phyloP scores from a whole-genome alignment of 1,284 basidiomycete genomes.

The Apiotrichum brassicae region DNA sequence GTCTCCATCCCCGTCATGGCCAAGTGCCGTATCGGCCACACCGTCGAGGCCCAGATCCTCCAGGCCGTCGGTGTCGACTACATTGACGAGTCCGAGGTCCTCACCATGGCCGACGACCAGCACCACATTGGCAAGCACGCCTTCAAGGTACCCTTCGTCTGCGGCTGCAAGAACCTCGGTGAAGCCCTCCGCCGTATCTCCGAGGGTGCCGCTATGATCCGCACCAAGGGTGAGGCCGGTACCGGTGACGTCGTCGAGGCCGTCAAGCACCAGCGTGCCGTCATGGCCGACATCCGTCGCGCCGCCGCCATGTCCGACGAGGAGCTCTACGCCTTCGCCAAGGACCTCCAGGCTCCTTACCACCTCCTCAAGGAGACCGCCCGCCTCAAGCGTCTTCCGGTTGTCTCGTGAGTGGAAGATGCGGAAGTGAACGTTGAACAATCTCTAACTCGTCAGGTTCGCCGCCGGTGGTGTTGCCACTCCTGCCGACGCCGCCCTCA shows the following conservation, averaged over 20 bases:
- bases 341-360: slow-evolving; percentile 89
- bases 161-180: slow-evolving; percentile 56
- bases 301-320: slow-evolving; percentile 86
- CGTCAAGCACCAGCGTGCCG: slow-evolving; percentile 81
- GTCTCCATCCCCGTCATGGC: slow-evolving; percentile 71
- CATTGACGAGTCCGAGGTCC: slow-evolving; percentile 94
- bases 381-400: slow-evolving; percentile 83
- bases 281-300: slow-evolving; percentile 77
- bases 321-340: slow-evolving; percentile 90
- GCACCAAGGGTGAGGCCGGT: slow-evolving; percentile 95
- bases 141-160: slow-evolving; percentile 70
- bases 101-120: slow-evolving; percentile 91
- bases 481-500: slow-evolving; percentile 90
- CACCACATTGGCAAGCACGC: slow-evolving; percentile 74
- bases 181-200: slow-evolving; percentile 95
- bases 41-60: slow-evolving; percentile 94
- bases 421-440: too few relatives aligned
- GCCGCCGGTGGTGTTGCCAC: slow-evolving; percentile 97
- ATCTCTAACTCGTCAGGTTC: slow-evolving; percentile 67
- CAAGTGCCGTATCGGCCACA: slow-evolving; percentile 80
- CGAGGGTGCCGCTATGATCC: slow-evolving; percentile 91
- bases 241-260: slow-evolving; percentile 98
- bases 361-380: slow-evolving; percentile 96
- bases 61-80: slow-evolving; percentile 95
- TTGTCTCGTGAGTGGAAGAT: slow-evolving; percentile 55